phyloP scores from a whole-genome alignment of 805 yeast genomes.

The Lachancea mirantina region DNA sequence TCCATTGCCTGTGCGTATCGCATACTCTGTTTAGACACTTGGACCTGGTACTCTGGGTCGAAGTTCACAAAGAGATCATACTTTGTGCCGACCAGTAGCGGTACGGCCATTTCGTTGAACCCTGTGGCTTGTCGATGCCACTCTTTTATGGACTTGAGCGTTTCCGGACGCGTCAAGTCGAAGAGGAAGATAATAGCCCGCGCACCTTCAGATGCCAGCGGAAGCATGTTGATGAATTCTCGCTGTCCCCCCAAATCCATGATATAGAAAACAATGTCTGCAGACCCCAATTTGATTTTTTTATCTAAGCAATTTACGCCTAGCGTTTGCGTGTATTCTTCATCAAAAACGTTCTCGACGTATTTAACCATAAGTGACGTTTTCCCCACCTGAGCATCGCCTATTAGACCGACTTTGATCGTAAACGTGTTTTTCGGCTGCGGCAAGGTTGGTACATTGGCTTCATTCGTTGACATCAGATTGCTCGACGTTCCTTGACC shows the following conservation, averaged over 20 bases:
- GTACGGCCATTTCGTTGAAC: conserved; percentile 83
- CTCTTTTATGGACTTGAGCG: conserved; percentile 81
- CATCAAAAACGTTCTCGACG: conserved; percentile 91
- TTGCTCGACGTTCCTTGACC: no score
- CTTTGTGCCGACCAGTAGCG: conserved; percentile 87
- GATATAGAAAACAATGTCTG: conserved; percentile 82
- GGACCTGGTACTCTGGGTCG: conserved; percentile 73
- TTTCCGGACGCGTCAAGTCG: conserved; percentile 80
- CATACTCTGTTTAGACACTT: conserved; percentile 74
- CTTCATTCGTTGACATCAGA: conserved; percentile 1
- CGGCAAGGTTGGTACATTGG: conserved; percentile 7
- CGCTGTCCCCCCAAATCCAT: conserved; percentile 97
- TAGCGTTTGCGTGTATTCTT: conserved; percentile 84
- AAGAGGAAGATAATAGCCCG: conserved; percentile 86
- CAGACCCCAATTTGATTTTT: conserved; percentile 71
- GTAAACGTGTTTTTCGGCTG: conserved; percentile 19
- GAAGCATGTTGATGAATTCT: conserved; percentile 92
- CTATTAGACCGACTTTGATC: conserved; percentile 83
- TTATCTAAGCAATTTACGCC: conserved; percentile 96
- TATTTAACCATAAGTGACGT: conserved; percentile 95
- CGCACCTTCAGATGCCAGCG: conserved; percentile 85
- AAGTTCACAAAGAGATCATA: conserved; percentile 80
- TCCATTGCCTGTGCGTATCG: conserved; percentile 86
- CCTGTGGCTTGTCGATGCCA: conserved; percentile 94
- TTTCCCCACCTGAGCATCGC: conserved; percentile 94